Conservation (phyloP, 129 eudicot species). For the Tagetes erecta region DNA sequence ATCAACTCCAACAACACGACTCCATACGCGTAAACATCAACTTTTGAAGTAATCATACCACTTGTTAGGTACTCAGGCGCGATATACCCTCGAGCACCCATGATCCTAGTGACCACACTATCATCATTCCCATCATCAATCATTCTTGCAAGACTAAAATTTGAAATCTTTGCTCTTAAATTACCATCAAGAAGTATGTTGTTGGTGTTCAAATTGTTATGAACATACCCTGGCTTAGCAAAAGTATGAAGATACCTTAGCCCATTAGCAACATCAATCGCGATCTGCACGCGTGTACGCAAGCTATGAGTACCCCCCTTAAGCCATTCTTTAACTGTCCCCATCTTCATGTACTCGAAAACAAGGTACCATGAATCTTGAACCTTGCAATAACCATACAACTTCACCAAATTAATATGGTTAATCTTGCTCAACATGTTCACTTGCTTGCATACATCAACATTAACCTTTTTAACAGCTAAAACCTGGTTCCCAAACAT, state of each 20-base stretch:
- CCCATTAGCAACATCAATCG: conserved; percentile 62
- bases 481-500: conserved; percentile 35
- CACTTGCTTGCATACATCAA: conserved; percentile 48
- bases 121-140: conserved; percentile 17
- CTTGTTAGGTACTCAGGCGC: conserved; percentile 52
- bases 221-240: conserved; percentile 56
- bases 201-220: conserved; percentile 57
- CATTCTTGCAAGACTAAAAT: conserved; percentile 55
- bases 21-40: conserved; percentile 61
- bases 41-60: conserved; percentile 35
- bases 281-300: conserved; percentile 47
- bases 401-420: conserved; percentile 58
- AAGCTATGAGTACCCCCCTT: conserved; percentile 33
- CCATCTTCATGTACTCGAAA: conserved; percentile 58
- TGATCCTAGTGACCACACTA: conserved; percentile 12
- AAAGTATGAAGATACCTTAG: conserved; percentile 67
- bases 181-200: conserved; percentile 57
- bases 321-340: conserved; percentile 59
- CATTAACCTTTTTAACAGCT: conserved; percentile 51
- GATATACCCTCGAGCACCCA: conserved; percentile 54
- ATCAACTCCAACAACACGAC: conserved; percentile 52
- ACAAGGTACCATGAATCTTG: conserved; percentile 51
- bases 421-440: conserved; percentile 59
- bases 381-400: conserved; percentile 52
- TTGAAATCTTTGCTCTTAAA: conserved; percentile 66